These are phyloP conservation scores for Chaetomidium leptoderma DNA, from an alignment of 495 filamentous ascomycete species.

Conservation along the genomic window DNA sequence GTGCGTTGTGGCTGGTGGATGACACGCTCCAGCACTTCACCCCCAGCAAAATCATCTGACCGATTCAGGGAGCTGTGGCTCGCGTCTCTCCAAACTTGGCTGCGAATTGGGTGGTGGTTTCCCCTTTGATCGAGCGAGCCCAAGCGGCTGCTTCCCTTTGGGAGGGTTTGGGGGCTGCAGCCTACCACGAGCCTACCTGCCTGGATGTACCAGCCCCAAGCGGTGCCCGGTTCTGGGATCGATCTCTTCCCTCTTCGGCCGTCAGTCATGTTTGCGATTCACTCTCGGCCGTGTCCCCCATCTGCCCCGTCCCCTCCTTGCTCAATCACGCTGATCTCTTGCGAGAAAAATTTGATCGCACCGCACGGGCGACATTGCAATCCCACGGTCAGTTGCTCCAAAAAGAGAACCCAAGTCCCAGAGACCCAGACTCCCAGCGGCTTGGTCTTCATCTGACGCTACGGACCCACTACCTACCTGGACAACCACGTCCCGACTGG, in stretches of 20 bases:
- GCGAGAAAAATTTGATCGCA: constrained; percentile 8
- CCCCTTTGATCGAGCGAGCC: constrained; percentile 15
- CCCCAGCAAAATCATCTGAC: neutral
- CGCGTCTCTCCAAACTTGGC: constrained; percentile 20
- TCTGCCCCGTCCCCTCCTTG: neutral
- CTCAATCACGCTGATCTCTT: constrained; percentile 8
- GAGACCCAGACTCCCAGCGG: neutral
- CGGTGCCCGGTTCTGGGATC: constrained; percentile 1
- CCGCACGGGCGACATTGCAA: constrained; percentile 1
- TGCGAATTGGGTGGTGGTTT: constrained; percentile 8
- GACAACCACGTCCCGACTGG: neutral
- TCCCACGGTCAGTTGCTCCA: neutral
- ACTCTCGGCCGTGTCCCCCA: neutral
- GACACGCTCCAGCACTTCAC: neutral
- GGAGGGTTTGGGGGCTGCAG: neutral
- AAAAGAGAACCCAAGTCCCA: constrained; percentile 7
- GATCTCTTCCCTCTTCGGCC: constrained; percentile 1
- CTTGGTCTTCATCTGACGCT: constrained; percentile 2
- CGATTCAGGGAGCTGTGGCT: constrained; percentile 16
- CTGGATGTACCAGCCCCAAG: too few relatives aligned
- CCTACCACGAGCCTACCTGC: too few relatives aligned
- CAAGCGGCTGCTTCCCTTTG: neutral
- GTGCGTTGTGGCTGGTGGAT: constrained; percentile 9
- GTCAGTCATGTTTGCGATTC: neutral
- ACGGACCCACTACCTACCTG: constrained; percentile 7